A percentile compares a stretch with the other conserved stretches of the same genome.
Evolutionary conservation across 2,329 filamentous ascomycete species (phyloP).

Genomic region (Keithomyces neogunnii): DNA sequence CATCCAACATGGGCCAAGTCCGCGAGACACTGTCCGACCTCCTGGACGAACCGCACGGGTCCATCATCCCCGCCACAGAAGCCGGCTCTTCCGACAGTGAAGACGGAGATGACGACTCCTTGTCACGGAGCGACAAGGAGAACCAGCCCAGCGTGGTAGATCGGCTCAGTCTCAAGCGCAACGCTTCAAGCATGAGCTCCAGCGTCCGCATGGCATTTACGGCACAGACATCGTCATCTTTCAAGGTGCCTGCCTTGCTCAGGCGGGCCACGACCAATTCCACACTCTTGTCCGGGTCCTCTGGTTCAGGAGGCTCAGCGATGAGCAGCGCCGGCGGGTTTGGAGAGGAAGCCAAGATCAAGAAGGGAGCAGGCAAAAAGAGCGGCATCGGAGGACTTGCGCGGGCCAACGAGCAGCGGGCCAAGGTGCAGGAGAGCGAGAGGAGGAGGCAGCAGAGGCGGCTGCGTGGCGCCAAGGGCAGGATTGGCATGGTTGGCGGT

Average conservation of each 20-base stretch:
- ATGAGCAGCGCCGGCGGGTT: slow-evolving; percentile 25
- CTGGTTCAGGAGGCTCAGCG: slow-evolving; percentile 16
- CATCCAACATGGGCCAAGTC: slow-evolving; percentile 70
- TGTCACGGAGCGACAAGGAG: slow-evolving; percentile 37
- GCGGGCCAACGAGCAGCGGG: slow-evolving; percentile 48
- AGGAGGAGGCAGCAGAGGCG: slow-evolving; percentile 49
- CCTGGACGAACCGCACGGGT: slow-evolving; percentile 58
- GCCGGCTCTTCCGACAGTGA: slow-evolving; percentile 28
- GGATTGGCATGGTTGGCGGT: slow-evolving; percentile 48
- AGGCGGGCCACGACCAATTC: slow-evolving; percentile 66
- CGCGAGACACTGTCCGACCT: slow-evolving; percentile 76
- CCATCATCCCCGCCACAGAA: slow-evolving; percentile 38
- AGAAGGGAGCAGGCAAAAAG: slow-evolving; percentile 51
- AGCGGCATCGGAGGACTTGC: slow-evolving; percentile 55
- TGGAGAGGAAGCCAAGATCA: slow-evolving; percentile 46
- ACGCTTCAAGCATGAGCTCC: slow-evolving; percentile 28
- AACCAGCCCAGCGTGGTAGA: slow-evolving; percentile 55
- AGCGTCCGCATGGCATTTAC: slow-evolving; percentile 49
- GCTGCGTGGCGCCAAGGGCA: slow-evolving; percentile 47
- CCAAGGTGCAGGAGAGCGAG: slow-evolving; percentile 47
- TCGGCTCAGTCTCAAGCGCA: slow-evolving; percentile 62
- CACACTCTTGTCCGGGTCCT: slow-evolving; percentile 29
- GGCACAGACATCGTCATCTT: slow-evolving; percentile 33
- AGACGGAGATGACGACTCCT: slow-evolving; percentile 23
- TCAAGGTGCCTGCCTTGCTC: slow-evolving; percentile 64